Conservation (phyloP, 345 rosid species). For the Fremontodendron californicum region DNA sequence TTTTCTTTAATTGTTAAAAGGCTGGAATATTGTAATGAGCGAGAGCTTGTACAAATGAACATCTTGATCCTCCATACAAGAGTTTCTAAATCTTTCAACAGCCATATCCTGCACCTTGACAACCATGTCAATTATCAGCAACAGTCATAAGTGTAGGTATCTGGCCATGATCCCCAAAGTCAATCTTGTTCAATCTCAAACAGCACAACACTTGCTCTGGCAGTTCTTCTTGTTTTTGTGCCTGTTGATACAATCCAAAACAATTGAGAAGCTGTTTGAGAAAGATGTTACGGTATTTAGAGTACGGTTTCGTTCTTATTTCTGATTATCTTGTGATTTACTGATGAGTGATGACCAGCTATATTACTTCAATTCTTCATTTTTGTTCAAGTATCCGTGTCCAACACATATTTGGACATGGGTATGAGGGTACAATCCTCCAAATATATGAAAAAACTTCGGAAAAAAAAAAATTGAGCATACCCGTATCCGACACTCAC, state of each 20-base stretch:
- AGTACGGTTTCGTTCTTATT: not conserved
- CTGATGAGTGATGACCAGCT: too few relatives aligned
- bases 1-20: not conserved
- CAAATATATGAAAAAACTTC: too few relatives aligned
- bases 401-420: too few relatives aligned
- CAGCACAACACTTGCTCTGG: slow-evolving; percentile 85
- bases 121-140: slow-evolving; percentile 32
- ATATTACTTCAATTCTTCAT: too few relatives aligned
- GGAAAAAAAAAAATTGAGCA: too few relatives aligned
- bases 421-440: too few relatives aligned
- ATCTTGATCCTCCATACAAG: slow-evolving; percentile 7
- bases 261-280: not conserved
- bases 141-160: slow-evolving; percentile 55
- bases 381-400: too few relatives aligned
- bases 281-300: not conserved
- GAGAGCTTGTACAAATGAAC: not conserved
- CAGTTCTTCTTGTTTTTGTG: slow-evolving; percentile 82
- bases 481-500: too few relatives aligned
- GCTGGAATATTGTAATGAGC: not conserved
- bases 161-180: slow-evolving; percentile 73
- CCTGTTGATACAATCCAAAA: slow-evolving; percentile 44
- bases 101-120: not conserved
- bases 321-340: not conserved
- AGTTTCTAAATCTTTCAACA: too few relatives aligned
- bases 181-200: slow-evolving; percentile 79